Evolutionary conservation across 768 basidiomycete genomes (phyloP).

Genomic region (Naganishia friedmannii): DNA sequence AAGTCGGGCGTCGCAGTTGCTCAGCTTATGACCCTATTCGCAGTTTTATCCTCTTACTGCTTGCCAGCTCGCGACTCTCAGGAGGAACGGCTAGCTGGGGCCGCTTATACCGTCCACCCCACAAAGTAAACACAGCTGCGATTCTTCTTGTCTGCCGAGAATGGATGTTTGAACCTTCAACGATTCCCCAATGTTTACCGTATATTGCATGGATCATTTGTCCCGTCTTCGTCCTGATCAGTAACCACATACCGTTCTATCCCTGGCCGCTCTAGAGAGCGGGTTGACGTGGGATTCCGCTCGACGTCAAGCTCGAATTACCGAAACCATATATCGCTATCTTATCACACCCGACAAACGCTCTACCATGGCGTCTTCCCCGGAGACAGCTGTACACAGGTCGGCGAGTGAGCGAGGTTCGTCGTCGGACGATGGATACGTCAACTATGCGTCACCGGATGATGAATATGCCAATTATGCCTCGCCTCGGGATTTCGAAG

Average conservation of each 20-base stretch:
- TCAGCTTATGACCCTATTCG: background rate
- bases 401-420: background rate
- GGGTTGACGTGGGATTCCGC: background rate
- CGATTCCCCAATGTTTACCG: too few species aligned
- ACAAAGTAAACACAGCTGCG: slow-evolving; percentile 8
- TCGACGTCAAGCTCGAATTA: background rate
- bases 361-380: background rate
- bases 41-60: background rate
- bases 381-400: background rate
- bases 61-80: background rate
- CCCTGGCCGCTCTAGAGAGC: too few species aligned
- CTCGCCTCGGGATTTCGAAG: slow-evolving; percentile 7
- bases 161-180: too few species aligned
- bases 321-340: too few species aligned
- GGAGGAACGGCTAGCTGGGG: background rate
- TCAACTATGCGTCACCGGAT: background rate
- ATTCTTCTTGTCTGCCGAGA: too few species aligned
- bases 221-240: too few species aligned
- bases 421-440: background rate
- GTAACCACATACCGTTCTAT: background rate
- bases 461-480: background rate
- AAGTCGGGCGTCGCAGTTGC: background rate
- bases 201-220: too few species aligned
- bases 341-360: background rate
- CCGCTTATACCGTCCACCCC: background rate